Base-by-base conservation (phyloP, 2,329 filamentous ascomycete genomes). In the Ascochyta koolunga region DNA sequence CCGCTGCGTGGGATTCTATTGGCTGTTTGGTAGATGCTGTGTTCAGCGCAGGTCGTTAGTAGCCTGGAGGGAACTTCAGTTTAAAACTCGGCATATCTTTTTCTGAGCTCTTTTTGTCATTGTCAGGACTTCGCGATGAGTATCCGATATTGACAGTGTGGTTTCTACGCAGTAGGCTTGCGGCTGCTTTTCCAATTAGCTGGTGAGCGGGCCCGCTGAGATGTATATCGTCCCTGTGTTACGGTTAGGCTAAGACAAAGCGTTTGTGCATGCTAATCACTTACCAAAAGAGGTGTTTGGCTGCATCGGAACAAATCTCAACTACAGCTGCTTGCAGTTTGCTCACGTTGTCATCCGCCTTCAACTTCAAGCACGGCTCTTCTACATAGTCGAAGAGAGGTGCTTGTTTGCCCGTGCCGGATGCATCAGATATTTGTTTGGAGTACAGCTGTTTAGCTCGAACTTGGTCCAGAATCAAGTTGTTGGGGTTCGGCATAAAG, bases 121-220 rank as follows among this genome's bases (percentile, higher is more conserved):
- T 29, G 24, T 44, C 40, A 42, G 29, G 29, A 19, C 36, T 36
- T 43, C 45, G 51, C 36, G 49, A 43, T 38, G 60, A 40, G 44
- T 54, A 51, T 61, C 50, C 53, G 21, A 50, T 38, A 50, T 74
- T 72, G 62, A 70, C 57, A 44, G 66, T 71, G 37, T 62, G 59
- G 52, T 74, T 74, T 13, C 50, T 52, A 48, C 62, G 65, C 37
- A 76, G 53, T 44, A 76, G 60, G 50, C 59, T 63, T 47, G 67
- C 73, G 60, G 73, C 66, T 50, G 72, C 66, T 42, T 52, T 63
- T 59, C 71, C 74, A 53, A 76, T 71, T 64, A 74, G 68, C 50
- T 64, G 48, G 45, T 75, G 70, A 25, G 70, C 72, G 36, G 60
- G 62, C 9, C 71, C 67, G 43, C 68, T 69, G 35, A 76, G 60